These are phyloP conservation scores for Phlebopus sp. DNA, from an alignment of 1,284 basidiomycete genomes.

Conservation along the genomic window DNA sequence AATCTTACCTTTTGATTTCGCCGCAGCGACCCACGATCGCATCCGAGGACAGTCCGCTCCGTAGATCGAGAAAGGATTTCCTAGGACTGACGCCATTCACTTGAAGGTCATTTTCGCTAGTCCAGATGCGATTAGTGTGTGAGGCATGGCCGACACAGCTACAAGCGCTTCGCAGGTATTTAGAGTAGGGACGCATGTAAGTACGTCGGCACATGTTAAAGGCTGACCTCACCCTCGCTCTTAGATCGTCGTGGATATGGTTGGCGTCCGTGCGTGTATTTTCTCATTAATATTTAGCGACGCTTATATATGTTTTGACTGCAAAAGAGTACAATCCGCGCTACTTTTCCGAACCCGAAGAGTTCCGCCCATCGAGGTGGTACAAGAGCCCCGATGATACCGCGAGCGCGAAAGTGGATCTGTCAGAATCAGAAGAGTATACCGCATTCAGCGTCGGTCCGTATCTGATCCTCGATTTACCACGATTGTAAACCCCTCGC, in stretches of 20 bases:
- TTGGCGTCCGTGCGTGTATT: slow-evolving; percentile 46
- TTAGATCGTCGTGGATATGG: slow-evolving; percentile 46
- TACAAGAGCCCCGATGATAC: slow-evolving; percentile 22
- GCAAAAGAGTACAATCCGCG: slow-evolving; percentile 35
- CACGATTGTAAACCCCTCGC: background rate
- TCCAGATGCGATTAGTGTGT: too few relatives aligned
- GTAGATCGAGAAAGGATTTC: too few relatives aligned
- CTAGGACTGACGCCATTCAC: too few relatives aligned
- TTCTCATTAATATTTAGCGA: background rate
- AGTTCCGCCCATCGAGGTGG: slow-evolving; percentile 41
- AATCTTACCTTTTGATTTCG: too few relatives aligned
- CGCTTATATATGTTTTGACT: background rate
- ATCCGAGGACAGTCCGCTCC: too few relatives aligned
- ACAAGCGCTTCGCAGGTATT: too few relatives aligned
- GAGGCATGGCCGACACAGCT: too few relatives aligned
- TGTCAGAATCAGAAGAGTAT: slow-evolving; percentile 34
- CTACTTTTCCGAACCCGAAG: slow-evolving; percentile 39
- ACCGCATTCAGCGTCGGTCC: slow-evolving; percentile 48
- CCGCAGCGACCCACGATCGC: too few relatives aligned
- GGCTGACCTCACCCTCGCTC: slow-evolving; percentile 5
- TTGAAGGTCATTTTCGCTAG: too few relatives aligned
- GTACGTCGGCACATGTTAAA: background rate
- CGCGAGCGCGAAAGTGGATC: slow-evolving; percentile 4
- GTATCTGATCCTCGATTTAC: slow-evolving; percentile 7
- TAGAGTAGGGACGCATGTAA: slow-evolving; percentile 29